phyloP scores from a whole-genome alignment of 768 basidiomycete species.

The Suillus plorans region DNA sequence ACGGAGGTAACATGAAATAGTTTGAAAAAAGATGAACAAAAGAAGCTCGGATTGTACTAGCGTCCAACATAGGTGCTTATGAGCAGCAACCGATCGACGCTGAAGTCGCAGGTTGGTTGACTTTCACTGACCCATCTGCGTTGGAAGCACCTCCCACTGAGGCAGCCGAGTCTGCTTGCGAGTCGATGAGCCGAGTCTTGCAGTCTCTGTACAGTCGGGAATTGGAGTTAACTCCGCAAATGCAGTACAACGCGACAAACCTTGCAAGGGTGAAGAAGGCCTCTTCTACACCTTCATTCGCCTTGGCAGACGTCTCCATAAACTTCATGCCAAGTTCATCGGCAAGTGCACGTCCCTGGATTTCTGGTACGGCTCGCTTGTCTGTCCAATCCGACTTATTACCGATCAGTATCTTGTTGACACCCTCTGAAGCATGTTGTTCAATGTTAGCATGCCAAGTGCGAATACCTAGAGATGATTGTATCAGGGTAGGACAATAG shows the following conservation, averaged over 20 bases:
- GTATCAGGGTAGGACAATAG: not conserved
- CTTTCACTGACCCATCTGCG: slow-evolving; percentile 61
- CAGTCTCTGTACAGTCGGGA: slow-evolving; percentile 67
- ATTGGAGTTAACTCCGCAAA: not conserved
- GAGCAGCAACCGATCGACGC: slow-evolving; percentile 54
- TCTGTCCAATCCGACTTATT: slow-evolving; percentile 99
- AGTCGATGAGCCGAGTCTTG: slow-evolving; percentile 96
- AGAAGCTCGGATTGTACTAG: not conserved
- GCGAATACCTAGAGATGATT: slow-evolving; percentile 73
- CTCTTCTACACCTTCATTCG: slow-evolving; percentile 97
- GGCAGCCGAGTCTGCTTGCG: slow-evolving; percentile 65
- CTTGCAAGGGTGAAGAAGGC: slow-evolving; percentile 97
- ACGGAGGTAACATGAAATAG: slow-evolving; percentile 6
- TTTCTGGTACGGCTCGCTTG: slow-evolving; percentile 88
- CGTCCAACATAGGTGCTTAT: slow-evolving; percentile 22
- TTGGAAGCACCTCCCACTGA: slow-evolving; percentile 35
- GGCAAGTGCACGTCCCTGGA: slow-evolving; percentile 90
- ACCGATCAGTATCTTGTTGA: slow-evolving; percentile 98
- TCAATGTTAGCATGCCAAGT: slow-evolving; percentile 99
- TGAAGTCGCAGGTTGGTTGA: slow-evolving; percentile 57
- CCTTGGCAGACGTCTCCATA: slow-evolving; percentile 97
- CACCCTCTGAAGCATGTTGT: slow-evolving; percentile 97
- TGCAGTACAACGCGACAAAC: slow-evolving; percentile 43
- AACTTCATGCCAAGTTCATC: slow-evolving; percentile 93
- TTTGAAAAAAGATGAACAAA: slow-evolving; percentile 6